These are phyloP conservation scores for Protomyces inouyei DNA, from an alignment of 1,139 yeast species.

Conservation along the genomic window DNA sequence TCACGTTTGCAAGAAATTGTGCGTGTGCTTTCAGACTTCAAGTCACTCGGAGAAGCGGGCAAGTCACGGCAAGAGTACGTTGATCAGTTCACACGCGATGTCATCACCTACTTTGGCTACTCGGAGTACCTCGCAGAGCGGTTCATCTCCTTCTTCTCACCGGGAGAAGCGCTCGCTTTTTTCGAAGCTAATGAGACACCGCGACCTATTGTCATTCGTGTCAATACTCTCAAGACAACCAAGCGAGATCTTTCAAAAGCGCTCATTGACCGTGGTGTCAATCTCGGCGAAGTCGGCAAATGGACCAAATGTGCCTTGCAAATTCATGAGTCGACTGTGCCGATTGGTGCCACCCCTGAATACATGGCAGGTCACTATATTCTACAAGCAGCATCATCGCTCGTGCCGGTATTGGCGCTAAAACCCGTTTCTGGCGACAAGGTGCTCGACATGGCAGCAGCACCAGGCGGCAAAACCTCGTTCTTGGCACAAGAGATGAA, in stretches of 20 bases:
- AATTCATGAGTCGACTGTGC: slow-evolving; percentile 95
- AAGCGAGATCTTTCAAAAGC: slow-evolving; percentile 95
- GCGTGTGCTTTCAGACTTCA: slow-evolving; percentile 90
- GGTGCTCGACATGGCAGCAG: slow-evolving; percentile 97
- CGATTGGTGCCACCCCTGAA: slow-evolving; percentile 99
- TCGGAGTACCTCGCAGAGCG: slow-evolving; percentile 91
- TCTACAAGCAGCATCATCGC: slow-evolving; percentile 96
- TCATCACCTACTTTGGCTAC: slow-evolving; percentile 94
- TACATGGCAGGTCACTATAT: slow-evolving; percentile 97
- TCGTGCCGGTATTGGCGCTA: slow-evolving; percentile 94
- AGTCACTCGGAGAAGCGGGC: slow-evolving; percentile 77
- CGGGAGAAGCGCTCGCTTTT: slow-evolving; percentile 95
- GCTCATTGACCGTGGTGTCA: slow-evolving; percentile 92
- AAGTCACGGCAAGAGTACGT: slow-evolving; percentile 77
- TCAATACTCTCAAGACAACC: slow-evolving; percentile 89
- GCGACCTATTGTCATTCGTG: slow-evolving; percentile 92
- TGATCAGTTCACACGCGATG: slow-evolving; percentile 72
- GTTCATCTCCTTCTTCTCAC: slow-evolving; percentile 81
- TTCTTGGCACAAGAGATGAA: slow-evolving; percentile 95
- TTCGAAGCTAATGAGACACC: slow-evolving; percentile 98
- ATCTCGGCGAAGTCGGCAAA: slow-evolving; percentile 90
- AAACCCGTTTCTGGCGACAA: slow-evolving; percentile 96
- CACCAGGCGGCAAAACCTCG: slow-evolving; percentile 99
- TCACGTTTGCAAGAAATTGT: slow-evolving; percentile 94
- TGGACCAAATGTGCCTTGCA: slow-evolving; percentile 99